Evolutionary conservation across 768 basidiomycete genomes (phyloP).

Genomic region (Pleurotus djamor): DNA sequence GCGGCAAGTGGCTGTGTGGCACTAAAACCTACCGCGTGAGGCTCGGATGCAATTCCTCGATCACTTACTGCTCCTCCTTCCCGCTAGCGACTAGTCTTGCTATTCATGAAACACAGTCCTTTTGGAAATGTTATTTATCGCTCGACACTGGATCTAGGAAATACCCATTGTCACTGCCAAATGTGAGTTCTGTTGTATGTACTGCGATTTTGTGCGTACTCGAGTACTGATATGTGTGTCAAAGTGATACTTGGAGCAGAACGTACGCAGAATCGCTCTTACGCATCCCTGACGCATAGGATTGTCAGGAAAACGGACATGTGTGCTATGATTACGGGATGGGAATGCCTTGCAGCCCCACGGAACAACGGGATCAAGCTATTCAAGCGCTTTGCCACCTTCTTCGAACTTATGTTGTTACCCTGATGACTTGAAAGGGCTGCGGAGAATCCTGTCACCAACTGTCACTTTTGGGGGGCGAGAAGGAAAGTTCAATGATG

Average conservation of each 20-base stretch:
- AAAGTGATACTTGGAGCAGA: neutral
- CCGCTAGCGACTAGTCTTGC: neutral
- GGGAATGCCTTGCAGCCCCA: neutral
- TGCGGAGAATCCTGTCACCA: constrained; percentile 5
- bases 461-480: neutral
- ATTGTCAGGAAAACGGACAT: neutral
- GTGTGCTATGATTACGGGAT: neutral
- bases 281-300: neutral
- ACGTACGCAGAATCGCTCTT: neutral
- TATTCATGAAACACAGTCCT: neutral
- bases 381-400: too few relatives aligned
- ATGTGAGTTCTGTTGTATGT: too few relatives aligned
- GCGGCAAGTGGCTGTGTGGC: neutral
- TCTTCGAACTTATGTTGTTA: too few relatives aligned
- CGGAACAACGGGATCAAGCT: neutral
- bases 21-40: neutral
- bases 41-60: neutral
- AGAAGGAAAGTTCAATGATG: neutral
- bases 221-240: neutral
- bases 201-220: too few relatives aligned
- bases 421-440: neutral
- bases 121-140: too few relatives aligned
- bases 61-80: neutral
- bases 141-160: too few relatives aligned
- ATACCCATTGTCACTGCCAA: too few relatives aligned